A percentile compares a stretch with the other conserved stretches of the same genome.
Conservation (phyloP, 2,329 filamentous ascomycete genomes). For the Fusarium sp. region DNA sequence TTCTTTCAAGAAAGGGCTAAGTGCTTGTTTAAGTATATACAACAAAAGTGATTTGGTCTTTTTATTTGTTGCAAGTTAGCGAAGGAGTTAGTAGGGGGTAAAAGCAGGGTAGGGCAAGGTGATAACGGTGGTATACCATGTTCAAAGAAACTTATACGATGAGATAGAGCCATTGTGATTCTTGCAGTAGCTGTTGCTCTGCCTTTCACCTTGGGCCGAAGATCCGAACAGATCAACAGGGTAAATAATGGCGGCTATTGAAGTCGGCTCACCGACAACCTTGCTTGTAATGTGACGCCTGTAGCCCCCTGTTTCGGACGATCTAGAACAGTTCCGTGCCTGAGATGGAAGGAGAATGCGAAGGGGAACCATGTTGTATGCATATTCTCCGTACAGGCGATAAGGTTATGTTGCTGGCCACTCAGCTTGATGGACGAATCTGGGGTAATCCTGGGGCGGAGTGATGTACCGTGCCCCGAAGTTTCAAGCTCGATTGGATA, state of each 20-base stretch:
- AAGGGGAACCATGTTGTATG: conserved; percentile 26
- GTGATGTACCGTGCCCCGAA: conserved; percentile 1
- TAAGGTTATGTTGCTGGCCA: conserved; percentile 10
- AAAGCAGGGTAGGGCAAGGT: neutral
- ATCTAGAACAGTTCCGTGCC: conserved; percentile 48
- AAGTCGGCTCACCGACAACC: neutral
- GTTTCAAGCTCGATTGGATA: conserved; percentile 15
- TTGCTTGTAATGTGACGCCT: neutral
- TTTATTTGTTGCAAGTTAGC: conserved; percentile 16
- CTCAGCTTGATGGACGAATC: neutral
- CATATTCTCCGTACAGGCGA: neutral
- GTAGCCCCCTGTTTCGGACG: neutral
- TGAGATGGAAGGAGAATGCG: conserved; percentile 53
- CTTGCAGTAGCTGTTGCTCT: neutral
- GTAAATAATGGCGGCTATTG: neutral
- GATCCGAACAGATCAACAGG: neutral
- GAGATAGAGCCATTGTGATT: neutral
- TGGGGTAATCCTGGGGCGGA: conserved; percentile 14
- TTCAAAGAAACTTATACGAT: neutral
- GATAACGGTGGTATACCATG: neutral
- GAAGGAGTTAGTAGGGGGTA: conserved; percentile 39
- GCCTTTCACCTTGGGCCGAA: neutral
- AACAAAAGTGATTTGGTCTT: conserved; percentile 23
- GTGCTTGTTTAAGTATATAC: neutral
- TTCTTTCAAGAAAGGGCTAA: neutral